These are phyloP conservation scores for Senna siamea DNA, from an alignment of 306 rosid species.

Conservation along the genomic window DNA sequence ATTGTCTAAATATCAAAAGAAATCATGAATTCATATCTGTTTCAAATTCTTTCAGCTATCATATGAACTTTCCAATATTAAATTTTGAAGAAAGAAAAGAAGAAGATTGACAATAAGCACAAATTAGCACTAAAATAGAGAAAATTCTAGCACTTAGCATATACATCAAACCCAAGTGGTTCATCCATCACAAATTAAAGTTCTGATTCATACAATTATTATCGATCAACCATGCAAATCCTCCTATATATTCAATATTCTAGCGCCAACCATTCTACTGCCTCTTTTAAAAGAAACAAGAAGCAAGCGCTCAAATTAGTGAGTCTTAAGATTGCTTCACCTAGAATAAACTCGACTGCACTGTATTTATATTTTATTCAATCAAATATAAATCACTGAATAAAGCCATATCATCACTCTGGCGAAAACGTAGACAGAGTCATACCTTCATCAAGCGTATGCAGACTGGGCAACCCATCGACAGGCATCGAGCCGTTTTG, in stretches of 20 bases:
- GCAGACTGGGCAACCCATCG: conserved; percentile 80
- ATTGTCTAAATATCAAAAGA: neutral
- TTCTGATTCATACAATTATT: conserved; percentile 21
- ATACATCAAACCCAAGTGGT: conserved; percentile 2
- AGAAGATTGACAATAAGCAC: neutral
- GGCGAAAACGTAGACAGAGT: conserved; percentile 29
- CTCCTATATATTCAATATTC: conserved; percentile 20
- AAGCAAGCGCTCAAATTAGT: neutral
- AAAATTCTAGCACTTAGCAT: neutral
- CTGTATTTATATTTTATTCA: neutral
- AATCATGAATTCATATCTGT: neutral
- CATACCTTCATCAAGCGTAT: conserved; percentile 74
- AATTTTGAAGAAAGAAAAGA: neutral
- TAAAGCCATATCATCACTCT: conserved; percentile 18
- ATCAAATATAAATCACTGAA: neutral
- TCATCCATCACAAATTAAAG: neutral
- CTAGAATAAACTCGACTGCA: neutral
- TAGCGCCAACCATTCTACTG: neutral
- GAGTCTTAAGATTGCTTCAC: conserved; percentile 7
- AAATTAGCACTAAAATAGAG: neutral
- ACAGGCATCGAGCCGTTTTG: conserved; percentile 50
- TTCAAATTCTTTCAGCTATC: conserved; percentile 11
- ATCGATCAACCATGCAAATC: neutral
- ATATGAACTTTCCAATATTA: neutral
- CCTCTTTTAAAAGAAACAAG: neutral